These are phyloP conservation scores for Suhomyces maxii DNA, from an alignment of 1,139 yeast genomes.

Conservation along the genomic window DNA sequence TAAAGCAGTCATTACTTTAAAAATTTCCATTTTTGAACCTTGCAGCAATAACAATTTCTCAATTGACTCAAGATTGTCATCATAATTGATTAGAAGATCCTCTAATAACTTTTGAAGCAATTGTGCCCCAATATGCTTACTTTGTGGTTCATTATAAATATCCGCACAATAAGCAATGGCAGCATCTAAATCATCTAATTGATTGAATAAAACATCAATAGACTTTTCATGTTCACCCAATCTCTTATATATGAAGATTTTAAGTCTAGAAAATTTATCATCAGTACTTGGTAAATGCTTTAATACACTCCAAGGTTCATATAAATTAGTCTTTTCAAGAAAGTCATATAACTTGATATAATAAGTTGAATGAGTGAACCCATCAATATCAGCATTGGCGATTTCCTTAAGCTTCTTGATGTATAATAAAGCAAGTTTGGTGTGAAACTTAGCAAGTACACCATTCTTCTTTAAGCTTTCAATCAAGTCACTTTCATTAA, in stretches of 20 bases:
- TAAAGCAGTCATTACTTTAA: slow-evolving; percentile 48
- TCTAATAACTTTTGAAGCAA: slow-evolving; percentile 41
- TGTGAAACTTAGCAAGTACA: slow-evolving; percentile 38
- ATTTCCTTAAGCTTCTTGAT: slow-evolving; percentile 34
- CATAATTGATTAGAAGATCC: slow-evolving; percentile 35
- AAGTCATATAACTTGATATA: slow-evolving; percentile 40
- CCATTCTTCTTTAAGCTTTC: slow-evolving; percentile 35
- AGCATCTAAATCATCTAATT: slow-evolving; percentile 54
- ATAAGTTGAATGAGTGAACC: slow-evolving; percentile 17
- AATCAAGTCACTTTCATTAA: slow-evolving; percentile 46
- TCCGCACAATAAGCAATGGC: slow-evolving; percentile 65
- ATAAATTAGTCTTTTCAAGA: slow-evolving; percentile 33
- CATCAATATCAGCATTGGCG: slow-evolving; percentile 8
- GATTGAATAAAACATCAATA: slow-evolving; percentile 59
- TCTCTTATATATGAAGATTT: slow-evolving; percentile 59
- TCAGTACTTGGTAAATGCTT: slow-evolving; percentile 40
- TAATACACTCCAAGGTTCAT: slow-evolving; percentile 50
- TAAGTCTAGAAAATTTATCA: slow-evolving; percentile 40
- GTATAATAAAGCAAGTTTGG: slow-evolving; percentile 59
- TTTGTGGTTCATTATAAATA: slow-evolving; percentile 40
- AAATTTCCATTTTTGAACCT: slow-evolving; percentile 55
- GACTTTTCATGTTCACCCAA: slow-evolving; percentile 66
- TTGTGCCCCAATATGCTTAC: slow-evolving; percentile 38
- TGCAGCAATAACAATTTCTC: slow-evolving; percentile 47
- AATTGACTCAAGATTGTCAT: slow-evolving; percentile 37